A percentile compares a stretch with the other conserved stretches of the same genome.
Evolutionary conservation across 208 protist species (phyloP).

Genomic region (Trypanosoma platydactyli): DNA sequence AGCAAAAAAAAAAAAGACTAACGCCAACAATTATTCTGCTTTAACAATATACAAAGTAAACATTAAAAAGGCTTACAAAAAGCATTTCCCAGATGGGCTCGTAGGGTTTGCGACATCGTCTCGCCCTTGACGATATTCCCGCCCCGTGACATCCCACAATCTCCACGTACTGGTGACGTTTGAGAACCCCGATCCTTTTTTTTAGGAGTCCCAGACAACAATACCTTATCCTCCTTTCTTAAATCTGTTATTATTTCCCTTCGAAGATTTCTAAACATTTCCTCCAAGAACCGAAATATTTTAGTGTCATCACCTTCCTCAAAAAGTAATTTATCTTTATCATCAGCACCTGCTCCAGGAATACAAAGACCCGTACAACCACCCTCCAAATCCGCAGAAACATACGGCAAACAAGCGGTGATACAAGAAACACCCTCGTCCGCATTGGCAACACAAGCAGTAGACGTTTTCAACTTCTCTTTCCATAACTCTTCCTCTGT

Average conservation of each 20-base stretch:
- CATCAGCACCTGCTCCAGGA: too few species aligned
- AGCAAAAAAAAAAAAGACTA: background rate
- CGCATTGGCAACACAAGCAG: too few species aligned
- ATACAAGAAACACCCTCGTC: too few species aligned
- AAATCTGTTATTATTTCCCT: slow-evolving; percentile 2
- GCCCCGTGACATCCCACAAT: background rate
- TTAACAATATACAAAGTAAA: background rate
- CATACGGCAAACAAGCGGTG: too few species aligned
- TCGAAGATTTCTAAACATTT: background rate
- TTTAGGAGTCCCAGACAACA: background rate
- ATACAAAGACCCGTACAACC: too few species aligned
- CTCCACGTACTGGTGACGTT: too few species aligned
- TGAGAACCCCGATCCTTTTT: background rate
- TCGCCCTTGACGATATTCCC: background rate
- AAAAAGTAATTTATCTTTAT: too few species aligned
- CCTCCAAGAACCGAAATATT: background rate
- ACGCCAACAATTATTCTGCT: background rate
- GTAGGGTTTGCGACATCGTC: background rate
- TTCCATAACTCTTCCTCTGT: too few species aligned
- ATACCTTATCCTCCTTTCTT: slow-evolving; percentile 2
- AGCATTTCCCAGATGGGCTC: slow-evolving; percentile 16
- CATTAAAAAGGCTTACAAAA: slow-evolving; percentile 22
- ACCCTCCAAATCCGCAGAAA: too few species aligned
- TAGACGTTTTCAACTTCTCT: too few species aligned
- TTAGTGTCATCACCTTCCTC: background rate